Base-by-base conservation (phyloP, 306 rosid species). In the Vachellia collinsii region DNA sequence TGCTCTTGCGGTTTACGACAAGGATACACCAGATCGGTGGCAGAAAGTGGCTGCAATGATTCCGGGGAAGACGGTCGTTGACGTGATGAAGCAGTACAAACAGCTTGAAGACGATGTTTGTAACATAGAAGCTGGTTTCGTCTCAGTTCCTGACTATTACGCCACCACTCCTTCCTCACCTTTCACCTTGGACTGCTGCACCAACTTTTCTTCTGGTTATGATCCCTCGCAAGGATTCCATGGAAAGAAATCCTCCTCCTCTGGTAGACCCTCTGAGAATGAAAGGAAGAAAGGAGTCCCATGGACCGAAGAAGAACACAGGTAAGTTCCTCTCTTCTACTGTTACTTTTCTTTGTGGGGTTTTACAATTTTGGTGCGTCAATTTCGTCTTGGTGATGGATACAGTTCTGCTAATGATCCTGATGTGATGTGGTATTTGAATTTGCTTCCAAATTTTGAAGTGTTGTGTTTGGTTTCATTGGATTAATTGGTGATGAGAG, bases 271-370 rank as follows among this genome's bases (percentile, higher is more conserved):
- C 3, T 64, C 86, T 20, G 98, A 93, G 48, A 93, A 93, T 62
- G 99, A 93, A 82, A 85, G 95, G 86, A 91, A 89, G 88, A 94
- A 94, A 75, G 99, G 97, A 22, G 91, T 95, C 46, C 98, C 99
- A 1, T 95, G 99, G 98, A 93, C 97, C 1, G 98, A 93, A 82
- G 98, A 93, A 2, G 99, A 95, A 78, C 99, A 95, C 69, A 95
- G 85, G 99, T 95, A 81, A 88, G 87, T 75, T 38, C n/a, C 50
- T 76, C 6, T 51, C 7, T 51, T 19, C 22, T 29, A 29, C 22
- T 51, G n/a, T 17, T 14, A 7, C 34, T 29, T 2, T 50, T 7
- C 23, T 4, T 34, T 62, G n/a, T 13, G 8, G n/a, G 38, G 41
- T 6, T 62, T 29, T 29, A 1, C 10, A 13, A 29, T 29, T 29